These are phyloP conservation scores for Paecilomyces formosus DNA, from an alignment of 2,329 filamentous ascomycete genomes.

Conservation along the genomic window DNA sequence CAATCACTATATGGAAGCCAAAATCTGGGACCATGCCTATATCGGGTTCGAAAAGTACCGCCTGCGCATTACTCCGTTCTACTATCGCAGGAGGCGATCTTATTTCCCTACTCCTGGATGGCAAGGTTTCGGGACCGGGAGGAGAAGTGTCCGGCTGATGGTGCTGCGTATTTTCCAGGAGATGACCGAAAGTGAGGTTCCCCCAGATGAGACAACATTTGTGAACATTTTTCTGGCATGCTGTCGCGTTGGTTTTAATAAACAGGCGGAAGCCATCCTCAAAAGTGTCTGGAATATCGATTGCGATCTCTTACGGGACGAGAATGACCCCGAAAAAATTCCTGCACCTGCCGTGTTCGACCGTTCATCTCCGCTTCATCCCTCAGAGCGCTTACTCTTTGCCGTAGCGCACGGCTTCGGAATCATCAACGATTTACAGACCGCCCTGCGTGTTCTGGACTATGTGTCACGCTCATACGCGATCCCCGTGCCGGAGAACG, in stretches of 20 bases:
- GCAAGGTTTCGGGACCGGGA: slow-evolving; percentile 22
- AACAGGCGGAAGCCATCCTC: slow-evolving; percentile 41
- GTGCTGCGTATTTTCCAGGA: slow-evolving; percentile 37
- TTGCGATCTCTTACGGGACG: slow-evolving; percentile 32
- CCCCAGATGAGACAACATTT: slow-evolving; percentile 47
- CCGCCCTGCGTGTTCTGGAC: slow-evolving; percentile 54
- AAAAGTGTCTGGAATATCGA: slow-evolving; percentile 50
- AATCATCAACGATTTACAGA: slow-evolving; percentile 55
- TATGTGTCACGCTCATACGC: slow-evolving; percentile 54
- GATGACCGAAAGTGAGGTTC: slow-evolving; percentile 39
- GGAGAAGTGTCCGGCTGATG: slow-evolving; percentile 24
- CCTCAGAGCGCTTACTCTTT: slow-evolving; percentile 52
- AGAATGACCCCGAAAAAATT: slow-evolving; percentile 22
- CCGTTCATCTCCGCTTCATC: slow-evolving; percentile 48
- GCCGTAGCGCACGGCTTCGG: slow-evolving; percentile 63
- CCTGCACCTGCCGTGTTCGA: slow-evolving; percentile 34
- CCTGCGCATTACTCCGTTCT: slow-evolving; percentile 24
- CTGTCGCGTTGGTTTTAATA: slow-evolving; percentile 44
- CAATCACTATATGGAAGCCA: slow-evolving; percentile 47
- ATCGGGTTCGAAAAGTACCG: slow-evolving; percentile 33
- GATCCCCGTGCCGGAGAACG: slow-evolving; percentile 47
- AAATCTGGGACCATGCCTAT: slow-evolving; percentile 39
- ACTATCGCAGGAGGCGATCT: slow-evolving; percentile 22
- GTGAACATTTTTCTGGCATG: slow-evolving; percentile 46
- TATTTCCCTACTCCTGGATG: slow-evolving; percentile 12